Base-by-base conservation (phyloP, 139 green algal species). In the Closterium sp. region DNA sequence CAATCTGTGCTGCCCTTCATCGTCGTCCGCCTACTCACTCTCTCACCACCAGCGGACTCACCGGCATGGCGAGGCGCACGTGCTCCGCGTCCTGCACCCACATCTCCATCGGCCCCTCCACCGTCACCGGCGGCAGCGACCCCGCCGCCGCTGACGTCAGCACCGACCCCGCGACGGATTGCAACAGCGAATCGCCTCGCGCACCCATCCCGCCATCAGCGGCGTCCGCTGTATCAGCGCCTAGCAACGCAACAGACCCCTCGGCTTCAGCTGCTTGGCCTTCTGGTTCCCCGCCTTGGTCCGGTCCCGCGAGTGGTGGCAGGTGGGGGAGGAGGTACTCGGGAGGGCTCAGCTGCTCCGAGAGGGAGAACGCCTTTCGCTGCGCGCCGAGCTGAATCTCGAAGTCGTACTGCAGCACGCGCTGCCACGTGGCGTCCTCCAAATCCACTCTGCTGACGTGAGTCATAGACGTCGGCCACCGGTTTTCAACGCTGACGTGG, bases 31-130 rank as follows among this genome's bases (percentile, higher is more conserved):
- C n/a, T n/a, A n/a, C n/a, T n/a, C n/a, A n/a, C n/a, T n/a, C n/a
- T n/a, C n/a, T n/a, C n/a, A n/a, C n/a, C n/a, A n/a, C n/a, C 31
- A 85, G 32, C 32, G 33, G 36, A 90, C 87, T 88, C 86, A 90
- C 87, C 12, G 87, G 87, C 87, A 90, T 90, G 33, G 87, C 32
- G 31, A 90, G 87, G 30, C 33, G 32, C 87, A 90, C 23, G 21
- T 90, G 87, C 21, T 28, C 33, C 21, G 31, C 87, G 31, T 34
- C 87, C 87, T 90, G 33, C 21, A 90, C 86, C 87, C 87, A 90
- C 64, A 90, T 30, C 87, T 90, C 87, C 33, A 90, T 31, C 32
- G 87, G 87, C 33, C 87, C 87, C 33, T 85, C 87, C 32, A 90
- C 21, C 64, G 23, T 28, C 86, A 90, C 86, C 33, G 32, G 31